phyloP scores from a whole-genome alignment of 148 eudicot genomes.

The Rhododendron williamsianum region DNA sequence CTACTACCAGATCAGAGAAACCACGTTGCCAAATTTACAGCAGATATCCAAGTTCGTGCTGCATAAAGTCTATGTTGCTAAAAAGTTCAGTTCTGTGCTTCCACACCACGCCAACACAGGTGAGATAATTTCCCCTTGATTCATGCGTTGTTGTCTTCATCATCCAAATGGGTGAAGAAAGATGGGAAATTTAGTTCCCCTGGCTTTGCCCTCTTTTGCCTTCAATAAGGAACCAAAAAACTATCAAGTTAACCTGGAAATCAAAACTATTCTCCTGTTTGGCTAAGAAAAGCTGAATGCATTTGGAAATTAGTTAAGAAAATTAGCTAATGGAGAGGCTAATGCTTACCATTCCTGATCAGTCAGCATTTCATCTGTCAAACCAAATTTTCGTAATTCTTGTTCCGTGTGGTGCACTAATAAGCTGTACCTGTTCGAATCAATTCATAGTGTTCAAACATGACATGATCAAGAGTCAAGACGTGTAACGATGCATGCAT shows the following conservation, averaged over 20 bases:
- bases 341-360: constrained; percentile 47
- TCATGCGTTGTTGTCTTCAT: constrained; percentile 5
- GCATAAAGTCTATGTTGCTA: background rate
- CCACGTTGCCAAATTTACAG: background rate
- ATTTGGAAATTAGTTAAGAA: background rate
- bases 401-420: constrained; percentile 39
- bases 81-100: background rate
- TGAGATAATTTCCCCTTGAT: background rate
- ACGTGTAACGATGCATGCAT: background rate
- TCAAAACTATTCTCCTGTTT: background rate
- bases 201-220: constrained; percentile 46
- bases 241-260: background rate
- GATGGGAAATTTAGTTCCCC: constrained; percentile 48
- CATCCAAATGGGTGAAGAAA: constrained; percentile 44
- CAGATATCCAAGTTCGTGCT: background rate
- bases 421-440: constrained; percentile 36
- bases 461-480: background rate
- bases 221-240: constrained; percentile 11
- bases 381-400: constrained; percentile 35
- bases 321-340: background rate
- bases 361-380: constrained; percentile 46
- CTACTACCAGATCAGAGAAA: background rate
- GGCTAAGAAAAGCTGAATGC: background rate
- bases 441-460: background rate
- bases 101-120: background rate